These are phyloP conservation scores for Penicillium nordicum DNA, from an alignment of 2,329 filamentous ascomycete genomes.

Conservation along the genomic window DNA sequence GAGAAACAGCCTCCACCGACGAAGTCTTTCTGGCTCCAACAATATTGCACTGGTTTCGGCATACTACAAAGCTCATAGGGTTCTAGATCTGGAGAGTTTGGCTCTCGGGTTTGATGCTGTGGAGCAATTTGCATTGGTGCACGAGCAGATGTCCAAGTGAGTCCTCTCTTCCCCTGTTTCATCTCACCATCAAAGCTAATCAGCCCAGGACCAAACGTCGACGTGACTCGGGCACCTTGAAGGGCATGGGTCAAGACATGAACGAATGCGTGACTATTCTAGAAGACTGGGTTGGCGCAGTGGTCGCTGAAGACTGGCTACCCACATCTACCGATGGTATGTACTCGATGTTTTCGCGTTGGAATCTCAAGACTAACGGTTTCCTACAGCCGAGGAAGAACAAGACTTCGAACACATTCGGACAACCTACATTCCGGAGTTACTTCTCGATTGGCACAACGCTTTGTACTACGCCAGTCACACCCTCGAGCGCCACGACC, in stretches of 20 bases:
- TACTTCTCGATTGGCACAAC: slow-evolving; percentile 77
- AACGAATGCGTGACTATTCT: slow-evolving; percentile 53
- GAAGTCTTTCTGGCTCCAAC: slow-evolving; percentile 26
- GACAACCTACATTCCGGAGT: slow-evolving; percentile 77
- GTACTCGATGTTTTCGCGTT: slow-evolving; percentile 19
- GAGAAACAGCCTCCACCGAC: slow-evolving; percentile 27
- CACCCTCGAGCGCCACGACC: slow-evolving; percentile 66
- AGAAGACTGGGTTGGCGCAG: slow-evolving; percentile 56
- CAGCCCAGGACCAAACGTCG: slow-evolving; percentile 28
- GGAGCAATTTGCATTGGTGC: slow-evolving; percentile 61
- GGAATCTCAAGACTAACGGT: slow-evolving; percentile 5
- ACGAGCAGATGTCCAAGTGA: slow-evolving; percentile 45
- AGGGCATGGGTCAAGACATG: slow-evolving; percentile 56
- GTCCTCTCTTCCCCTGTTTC: slow-evolving; percentile 11
- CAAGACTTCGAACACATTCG: slow-evolving; percentile 64
- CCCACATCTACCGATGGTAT: slow-evolving; percentile 54
- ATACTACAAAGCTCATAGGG: slow-evolving; percentile 55
- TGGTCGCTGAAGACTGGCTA: slow-evolving; percentile 64
- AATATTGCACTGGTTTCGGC: slow-evolving; percentile 26
- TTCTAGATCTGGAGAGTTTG: slow-evolving; percentile 66
- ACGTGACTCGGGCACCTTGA: slow-evolving; percentile 36
- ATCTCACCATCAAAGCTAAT: slow-evolving; percentile 10
- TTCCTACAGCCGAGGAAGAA: slow-evolving; percentile 51
- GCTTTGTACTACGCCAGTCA: slow-evolving; percentile 76
- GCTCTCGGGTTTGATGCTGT: slow-evolving; percentile 64